Conservation (phyloP, 2,329 filamentous ascomycete species). For the Fusarium napiforme region DNA sequence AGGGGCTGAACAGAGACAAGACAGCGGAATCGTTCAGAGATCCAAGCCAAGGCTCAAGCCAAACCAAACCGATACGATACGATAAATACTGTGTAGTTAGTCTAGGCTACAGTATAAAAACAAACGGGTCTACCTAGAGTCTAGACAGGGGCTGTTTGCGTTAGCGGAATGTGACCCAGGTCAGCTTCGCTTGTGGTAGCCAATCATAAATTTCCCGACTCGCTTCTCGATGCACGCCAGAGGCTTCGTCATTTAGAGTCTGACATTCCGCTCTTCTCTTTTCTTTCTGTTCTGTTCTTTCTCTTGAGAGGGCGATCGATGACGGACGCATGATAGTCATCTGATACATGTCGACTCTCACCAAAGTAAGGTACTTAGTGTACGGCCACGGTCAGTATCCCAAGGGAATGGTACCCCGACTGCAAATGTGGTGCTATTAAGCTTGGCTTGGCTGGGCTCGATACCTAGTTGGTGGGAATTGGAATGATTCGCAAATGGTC, state of each 20-base stretch:
- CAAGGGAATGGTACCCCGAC: not conserved
- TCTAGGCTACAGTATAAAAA: not conserved
- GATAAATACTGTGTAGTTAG: not conserved
- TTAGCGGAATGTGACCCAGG: constrained; percentile 40
- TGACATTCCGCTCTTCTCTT: constrained; percentile 22
- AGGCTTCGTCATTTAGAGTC: constrained; percentile 26
- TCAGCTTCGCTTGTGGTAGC: constrained; percentile 43
- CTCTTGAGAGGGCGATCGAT: not conserved
- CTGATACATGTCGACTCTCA: not conserved
- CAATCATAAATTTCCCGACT: constrained; percentile 48
- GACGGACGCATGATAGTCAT: not conserved
- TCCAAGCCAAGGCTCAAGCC: not conserved
- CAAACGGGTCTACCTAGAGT: constrained; percentile 3
- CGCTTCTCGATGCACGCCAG: constrained; percentile 46
- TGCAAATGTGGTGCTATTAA: not conserved
- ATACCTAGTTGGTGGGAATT: not conserved
- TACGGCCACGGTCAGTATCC: not conserved
- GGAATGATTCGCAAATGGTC: not conserved
- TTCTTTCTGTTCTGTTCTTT: not conserved
- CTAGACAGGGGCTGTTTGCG: constrained; percentile 17
- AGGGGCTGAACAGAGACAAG: not conserved
- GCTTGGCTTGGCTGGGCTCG: not conserved
- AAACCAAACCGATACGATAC: not conserved
- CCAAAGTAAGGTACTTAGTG: too few relatives aligned
- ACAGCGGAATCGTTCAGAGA: not conserved